A percentile compares a stretch with the other conserved stretches of the same genome.
These are phyloP conservation scores for Lolium perenne DNA, from an alignment of 176 grass and related monocot genomes.

Conservation along the genomic window DNA sequence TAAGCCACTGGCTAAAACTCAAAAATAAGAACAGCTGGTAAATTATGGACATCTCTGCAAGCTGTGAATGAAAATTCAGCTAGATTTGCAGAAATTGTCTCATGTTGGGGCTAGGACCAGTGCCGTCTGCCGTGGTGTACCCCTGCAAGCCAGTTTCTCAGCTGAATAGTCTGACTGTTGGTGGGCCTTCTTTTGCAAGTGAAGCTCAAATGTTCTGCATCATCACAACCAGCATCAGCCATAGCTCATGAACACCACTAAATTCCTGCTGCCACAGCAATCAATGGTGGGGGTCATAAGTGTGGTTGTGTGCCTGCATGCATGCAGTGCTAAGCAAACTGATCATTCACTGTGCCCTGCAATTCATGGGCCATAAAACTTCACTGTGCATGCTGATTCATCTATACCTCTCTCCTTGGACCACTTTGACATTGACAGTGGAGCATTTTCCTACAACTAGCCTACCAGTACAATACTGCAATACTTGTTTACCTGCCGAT, in stretches of 20 bases:
- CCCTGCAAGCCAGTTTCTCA: slow-evolving; percentile 23
- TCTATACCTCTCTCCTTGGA: neutral
- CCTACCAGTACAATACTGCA: neutral
- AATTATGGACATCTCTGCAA: neutral
- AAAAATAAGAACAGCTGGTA: neutral
- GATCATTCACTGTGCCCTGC: slow-evolving; percentile 64
- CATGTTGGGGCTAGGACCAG: slow-evolving; percentile 22
- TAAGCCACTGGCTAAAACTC: neutral
- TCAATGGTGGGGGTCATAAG: slow-evolving; percentile 50
- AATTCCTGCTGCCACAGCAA: slow-evolving; percentile 47
- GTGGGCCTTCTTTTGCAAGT: slow-evolving; percentile 12
- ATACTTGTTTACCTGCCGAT: slow-evolving; percentile 27
- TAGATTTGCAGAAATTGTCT: neutral
- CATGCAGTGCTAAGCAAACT: slow-evolving; percentile 51
- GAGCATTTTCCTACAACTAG: neutral
- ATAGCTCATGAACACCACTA: slow-evolving; percentile 51
- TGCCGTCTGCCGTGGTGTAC: neutral
- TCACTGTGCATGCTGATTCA: slow-evolving; percentile 41
- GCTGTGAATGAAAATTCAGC: slow-evolving; percentile 18
- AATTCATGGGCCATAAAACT: slow-evolving; percentile 60
- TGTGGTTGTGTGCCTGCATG: slow-evolving; percentile 39
- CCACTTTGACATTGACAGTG: slow-evolving; percentile 42
- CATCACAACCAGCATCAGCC: slow-evolving; percentile 24
- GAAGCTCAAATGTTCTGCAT: slow-evolving; percentile 38
- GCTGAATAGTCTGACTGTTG: slow-evolving; percentile 10